Conservation (phyloP, 75 land plant species). For the Sequoiadendron giganteum region DNA sequence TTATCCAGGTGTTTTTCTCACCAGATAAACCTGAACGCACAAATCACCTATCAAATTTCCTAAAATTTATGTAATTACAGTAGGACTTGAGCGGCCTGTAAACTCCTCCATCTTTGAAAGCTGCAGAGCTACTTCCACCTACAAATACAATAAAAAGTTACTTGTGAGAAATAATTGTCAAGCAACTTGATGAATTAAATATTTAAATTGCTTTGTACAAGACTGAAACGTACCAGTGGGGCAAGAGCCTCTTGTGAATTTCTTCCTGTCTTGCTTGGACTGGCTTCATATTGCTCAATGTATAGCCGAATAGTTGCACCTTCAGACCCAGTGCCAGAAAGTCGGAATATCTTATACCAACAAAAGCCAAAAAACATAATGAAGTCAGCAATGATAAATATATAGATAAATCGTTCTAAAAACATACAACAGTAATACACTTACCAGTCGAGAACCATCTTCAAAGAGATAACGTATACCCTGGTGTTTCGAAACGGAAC, state of each 20-base stretch:
- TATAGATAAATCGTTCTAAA: not conserved
- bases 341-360: conserved; percentile 80
- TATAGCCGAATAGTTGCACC: conserved; percentile 98
- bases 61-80: conserved; percentile 80
- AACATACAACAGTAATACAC: not conserved
- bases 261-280: conserved; percentile 75
- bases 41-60: conserved; percentile 1
- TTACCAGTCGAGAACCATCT: conserved; percentile 97
- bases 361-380: not conserved
- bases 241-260: conserved; percentile 92
- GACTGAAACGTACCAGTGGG: conserved; percentile 60
- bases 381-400: not conserved
- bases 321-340: conserved; percentile 98
- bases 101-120: conserved; percentile 97
- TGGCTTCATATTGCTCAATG: conserved; percentile 92
- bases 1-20: not conserved
- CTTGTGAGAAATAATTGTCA: not conserved
- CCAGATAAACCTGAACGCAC: not conserved
- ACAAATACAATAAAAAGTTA: conserved; percentile 5
- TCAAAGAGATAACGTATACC: conserved; percentile 92
- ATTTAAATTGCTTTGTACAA: not conserved
- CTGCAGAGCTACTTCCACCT: conserved; percentile 91
- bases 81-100: conserved; percentile 94
- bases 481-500: conserved; percentile 96
- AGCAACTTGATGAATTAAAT: not conserved